Conservation (phyloP, 495 filamentous ascomycete genomes). For the Xeromyces bisporus region DNA sequence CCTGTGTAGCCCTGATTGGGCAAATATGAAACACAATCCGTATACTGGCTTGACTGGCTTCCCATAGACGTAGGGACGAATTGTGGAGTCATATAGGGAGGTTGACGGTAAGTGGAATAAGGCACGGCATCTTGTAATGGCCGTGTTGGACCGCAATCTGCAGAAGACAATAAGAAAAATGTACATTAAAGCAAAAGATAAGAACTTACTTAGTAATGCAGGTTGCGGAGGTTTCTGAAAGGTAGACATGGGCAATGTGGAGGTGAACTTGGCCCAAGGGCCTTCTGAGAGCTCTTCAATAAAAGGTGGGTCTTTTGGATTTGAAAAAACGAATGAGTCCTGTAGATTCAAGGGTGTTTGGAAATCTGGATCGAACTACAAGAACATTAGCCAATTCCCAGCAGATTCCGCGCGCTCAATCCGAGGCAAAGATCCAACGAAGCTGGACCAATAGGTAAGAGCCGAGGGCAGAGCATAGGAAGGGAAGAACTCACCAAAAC, state of each 20-base stretch:
- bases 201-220: slow-evolving; percentile 26
- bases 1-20: slow-evolving; percentile 25
- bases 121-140: slow-evolving; percentile 30
- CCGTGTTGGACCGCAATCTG: slow-evolving; percentile 28
- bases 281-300: slow-evolving; percentile 31
- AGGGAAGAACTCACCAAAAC: slow-evolving; percentile 30
- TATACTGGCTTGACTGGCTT: slow-evolving; percentile 29
- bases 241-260: slow-evolving; percentile 36
- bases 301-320: slow-evolving; percentile 31
- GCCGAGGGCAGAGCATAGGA: background rate
- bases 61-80: slow-evolving; percentile 29
- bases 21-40: slow-evolving; percentile 30
- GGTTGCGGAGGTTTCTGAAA: slow-evolving; percentile 28
- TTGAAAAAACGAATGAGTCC: slow-evolving; percentile 35
- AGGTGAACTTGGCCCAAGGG: slow-evolving; percentile 37
- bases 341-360: slow-evolving; percentile 37
- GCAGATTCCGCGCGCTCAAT: background rate
- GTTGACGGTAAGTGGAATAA: slow-evolving; percentile 27
- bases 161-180: slow-evolving; percentile 3
- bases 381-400: slow-evolving; percentile 1
- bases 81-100: slow-evolving; percentile 25
- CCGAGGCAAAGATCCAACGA: background rate
- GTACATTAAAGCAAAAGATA: background rate
- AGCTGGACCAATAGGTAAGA: background rate
- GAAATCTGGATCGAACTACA: slow-evolving; percentile 28